These are phyloP conservation scores for Leptomonas pyrrhocoris DNA, from an alignment of 208 protist species.

Conservation along the genomic window DNA sequence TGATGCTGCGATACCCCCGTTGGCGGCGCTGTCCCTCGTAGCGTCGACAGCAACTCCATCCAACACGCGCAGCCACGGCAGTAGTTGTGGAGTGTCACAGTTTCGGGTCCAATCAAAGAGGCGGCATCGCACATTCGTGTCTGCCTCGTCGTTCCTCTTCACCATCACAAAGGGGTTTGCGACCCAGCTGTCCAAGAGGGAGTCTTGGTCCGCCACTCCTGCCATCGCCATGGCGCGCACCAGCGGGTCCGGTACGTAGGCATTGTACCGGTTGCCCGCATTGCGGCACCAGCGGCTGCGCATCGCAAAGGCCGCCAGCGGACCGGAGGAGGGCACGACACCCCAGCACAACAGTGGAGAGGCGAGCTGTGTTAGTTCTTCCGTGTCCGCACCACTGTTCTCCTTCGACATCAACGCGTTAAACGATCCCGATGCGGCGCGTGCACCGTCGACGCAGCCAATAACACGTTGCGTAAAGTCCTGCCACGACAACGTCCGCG, in stretches of 20 bases:
- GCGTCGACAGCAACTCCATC: background rate
- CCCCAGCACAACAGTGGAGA: conserved; percentile 25
- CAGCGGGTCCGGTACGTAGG: conserved; percentile 27
- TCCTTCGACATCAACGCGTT: conserved; percentile 34
- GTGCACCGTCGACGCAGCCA: conserved; percentile 50
- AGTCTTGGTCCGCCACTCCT: conserved; percentile 6
- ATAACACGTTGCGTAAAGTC: conserved; percentile 57
- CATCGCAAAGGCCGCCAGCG: conserved; percentile 28
- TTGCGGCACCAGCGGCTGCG: conserved; percentile 35
- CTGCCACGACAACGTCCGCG: conserved; percentile 48
- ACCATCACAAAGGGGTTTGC: conserved; percentile 14
- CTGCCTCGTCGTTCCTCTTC: background rate
- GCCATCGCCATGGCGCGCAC: conserved; percentile 25
- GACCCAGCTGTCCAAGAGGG: conserved; percentile 13
- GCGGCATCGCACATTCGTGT: background rate
- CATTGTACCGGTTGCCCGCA: conserved; percentile 26
- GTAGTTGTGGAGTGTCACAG: conserved; percentile 19
- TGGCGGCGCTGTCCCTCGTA: background rate
- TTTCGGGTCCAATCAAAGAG: conserved; percentile 35
- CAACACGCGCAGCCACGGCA: conserved; percentile 13
- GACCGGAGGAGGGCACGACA: conserved; percentile 27
- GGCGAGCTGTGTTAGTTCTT: background rate
- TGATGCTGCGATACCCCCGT: conserved; percentile 19
- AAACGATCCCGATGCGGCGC: conserved; percentile 42
- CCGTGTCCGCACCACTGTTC: background rate